Evolutionary conservation across 208 protist species (phyloP).

Genomic region (Trypanosoma congolense): DNA sequence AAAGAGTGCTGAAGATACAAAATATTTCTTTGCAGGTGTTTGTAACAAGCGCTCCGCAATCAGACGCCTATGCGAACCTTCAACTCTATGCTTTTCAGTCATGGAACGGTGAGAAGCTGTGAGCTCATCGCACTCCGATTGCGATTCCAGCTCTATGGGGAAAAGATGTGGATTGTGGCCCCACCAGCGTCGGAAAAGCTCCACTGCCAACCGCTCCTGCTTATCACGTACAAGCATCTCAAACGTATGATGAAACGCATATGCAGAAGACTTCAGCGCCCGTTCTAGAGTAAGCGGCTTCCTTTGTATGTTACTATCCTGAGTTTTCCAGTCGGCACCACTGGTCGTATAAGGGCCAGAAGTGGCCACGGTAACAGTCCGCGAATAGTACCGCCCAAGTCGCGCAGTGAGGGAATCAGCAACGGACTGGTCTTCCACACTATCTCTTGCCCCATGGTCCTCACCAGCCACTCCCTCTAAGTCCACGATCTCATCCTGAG

Average conservation of each 20-base stretch:
- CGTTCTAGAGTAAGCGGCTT: constrained; percentile 15
- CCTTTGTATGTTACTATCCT: neutral
- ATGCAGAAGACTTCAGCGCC: constrained; percentile 37
- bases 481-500: too few species aligned
- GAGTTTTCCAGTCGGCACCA: constrained; percentile 8
- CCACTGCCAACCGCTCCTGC: constrained; percentile 26
- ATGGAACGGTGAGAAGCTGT: too few species aligned
- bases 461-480: too few species aligned
- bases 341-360: neutral
- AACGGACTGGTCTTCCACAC: too few species aligned
- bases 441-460: too few species aligned
- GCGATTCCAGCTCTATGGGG: constrained; percentile 40
- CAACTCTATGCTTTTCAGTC: neutral
- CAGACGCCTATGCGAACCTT: neutral
- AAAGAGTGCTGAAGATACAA: constrained; percentile 38
- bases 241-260: constrained; percentile 53
- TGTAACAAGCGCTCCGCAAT: constrained; percentile 20
- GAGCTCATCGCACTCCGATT: constrained; percentile 1
- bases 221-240: constrained; percentile 30
- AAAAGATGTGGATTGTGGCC: constrained; percentile 61
- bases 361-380: too few species aligned
- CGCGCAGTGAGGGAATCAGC: too few species aligned
- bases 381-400: too few species aligned
- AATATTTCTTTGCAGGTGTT: constrained; percentile 31
- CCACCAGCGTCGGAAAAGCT: constrained; percentile 72